These are phyloP conservation scores for Aspergillus tubingensis DNA, from an alignment of 2,329 filamentous ascomycete species.

Conservation along the genomic window DNA sequence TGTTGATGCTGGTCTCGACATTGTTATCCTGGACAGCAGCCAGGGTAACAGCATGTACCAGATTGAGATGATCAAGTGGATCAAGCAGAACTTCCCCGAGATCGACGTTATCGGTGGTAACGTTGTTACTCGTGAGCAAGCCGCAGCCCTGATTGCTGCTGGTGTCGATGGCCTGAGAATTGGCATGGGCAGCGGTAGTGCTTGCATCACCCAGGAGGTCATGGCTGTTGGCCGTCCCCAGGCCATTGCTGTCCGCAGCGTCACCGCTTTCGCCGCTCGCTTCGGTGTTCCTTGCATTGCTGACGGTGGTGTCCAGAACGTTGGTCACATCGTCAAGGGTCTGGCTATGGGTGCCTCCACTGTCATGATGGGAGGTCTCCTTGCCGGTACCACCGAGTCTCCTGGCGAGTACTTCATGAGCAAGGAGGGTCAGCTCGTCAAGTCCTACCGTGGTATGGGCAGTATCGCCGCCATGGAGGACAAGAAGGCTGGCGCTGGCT, in stretches of 20 bases:
- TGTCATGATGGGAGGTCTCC: conserved; percentile 98
- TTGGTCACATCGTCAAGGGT: conserved; percentile 98
- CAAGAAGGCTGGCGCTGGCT: conserved; percentile 82
- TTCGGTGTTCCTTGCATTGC: conserved; percentile 98
- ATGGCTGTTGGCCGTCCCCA: conserved; percentile 98
- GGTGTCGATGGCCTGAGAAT: conserved; percentile 96
- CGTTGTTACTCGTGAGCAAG: conserved; percentile 96
- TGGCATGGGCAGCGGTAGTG: conserved; percentile 96
- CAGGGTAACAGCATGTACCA: conserved; percentile 99
- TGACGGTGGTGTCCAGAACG: conserved; percentile 96
- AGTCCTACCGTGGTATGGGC: conserved; percentile 99
- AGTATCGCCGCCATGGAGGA: conserved; percentile 99
- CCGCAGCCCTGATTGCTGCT: conserved; percentile 85
- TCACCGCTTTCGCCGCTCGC: conserved; percentile 82
- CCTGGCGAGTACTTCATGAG: conserved; percentile 96
- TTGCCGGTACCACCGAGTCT: conserved; percentile 96
- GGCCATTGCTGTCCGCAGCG: conserved; percentile 87
- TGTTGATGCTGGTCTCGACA: conserved; percentile 90
- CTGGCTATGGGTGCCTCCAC: conserved; percentile 90
- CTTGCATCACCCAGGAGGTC: conserved; percentile 98
- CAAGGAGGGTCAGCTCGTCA: conserved; percentile 95
- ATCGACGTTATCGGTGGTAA: conserved; percentile 98
- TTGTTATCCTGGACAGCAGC: conserved; percentile 92
- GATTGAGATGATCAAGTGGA: conserved; percentile 96
- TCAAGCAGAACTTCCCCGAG: conserved; percentile 81